phyloP scores from a whole-genome alignment of 2,329 filamentous ascomycete species.

The Albifimbria verrucaria region DNA sequence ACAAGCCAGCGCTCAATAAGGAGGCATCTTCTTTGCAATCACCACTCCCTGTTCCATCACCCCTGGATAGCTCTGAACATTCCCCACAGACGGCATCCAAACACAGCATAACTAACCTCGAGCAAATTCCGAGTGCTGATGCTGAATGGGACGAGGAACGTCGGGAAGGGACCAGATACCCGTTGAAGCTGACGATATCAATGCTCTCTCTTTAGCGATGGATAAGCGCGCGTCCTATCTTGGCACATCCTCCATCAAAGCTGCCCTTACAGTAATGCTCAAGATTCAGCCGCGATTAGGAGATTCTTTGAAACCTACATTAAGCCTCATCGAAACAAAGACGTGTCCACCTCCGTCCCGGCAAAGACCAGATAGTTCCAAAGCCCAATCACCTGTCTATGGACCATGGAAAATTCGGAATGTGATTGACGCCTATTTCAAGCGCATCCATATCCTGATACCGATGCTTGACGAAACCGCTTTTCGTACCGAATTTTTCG shows the following conservation, averaged over 20 bases:
- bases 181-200: conserved; percentile 46
- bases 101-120: conserved; percentile 49
- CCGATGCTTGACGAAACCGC: conserved; percentile 71
- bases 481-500: conserved; percentile 40
- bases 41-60: conserved; percentile 48
- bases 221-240: conserved; percentile 64
- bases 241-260: conserved; percentile 72
- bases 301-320: conserved; percentile 41
- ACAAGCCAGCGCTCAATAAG: conserved; percentile 37
- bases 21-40: conserved; percentile 45
- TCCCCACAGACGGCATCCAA: conserved; percentile 35
- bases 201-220: conserved; percentile 56
- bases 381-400: conserved; percentile 43
- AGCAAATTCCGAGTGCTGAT: conserved; percentile 65
- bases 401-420: conserved; percentile 55
- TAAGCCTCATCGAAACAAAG: conserved; percentile 43
- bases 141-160: conserved; percentile 66
- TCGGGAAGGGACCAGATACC: conserved; percentile 53
- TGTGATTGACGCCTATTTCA: conserved; percentile 73
- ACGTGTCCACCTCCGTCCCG: conserved; percentile 41
- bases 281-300: conserved; percentile 48
- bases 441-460: conserved; percentile 66
- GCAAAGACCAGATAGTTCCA: conserved; percentile 34
- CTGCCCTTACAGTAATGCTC: conserved; percentile 68
- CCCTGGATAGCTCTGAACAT: conserved; percentile 46